A percentile compares a stretch with the other conserved stretches of the same genome.
Conservation (phyloP, 148 eudicot species). For the Bassia scoparia region DNA sequence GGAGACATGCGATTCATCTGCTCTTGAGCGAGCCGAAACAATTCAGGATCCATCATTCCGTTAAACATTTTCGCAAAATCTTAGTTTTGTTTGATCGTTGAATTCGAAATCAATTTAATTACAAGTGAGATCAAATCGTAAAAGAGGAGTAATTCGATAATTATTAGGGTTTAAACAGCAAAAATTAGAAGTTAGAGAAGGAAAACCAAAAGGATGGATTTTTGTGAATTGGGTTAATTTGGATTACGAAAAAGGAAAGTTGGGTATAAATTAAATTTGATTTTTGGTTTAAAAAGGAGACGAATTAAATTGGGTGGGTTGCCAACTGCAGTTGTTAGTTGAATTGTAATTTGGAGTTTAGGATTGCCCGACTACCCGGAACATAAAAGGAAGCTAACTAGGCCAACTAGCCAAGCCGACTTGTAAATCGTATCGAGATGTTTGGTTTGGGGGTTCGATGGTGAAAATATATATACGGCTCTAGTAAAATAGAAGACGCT, state of each 20-base stretch:
- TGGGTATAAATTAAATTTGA: neutral
- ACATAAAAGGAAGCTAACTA: too few species aligned
- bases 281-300: too few species aligned
- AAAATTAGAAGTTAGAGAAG: neutral
- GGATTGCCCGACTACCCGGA: too few species aligned
- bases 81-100: too few species aligned
- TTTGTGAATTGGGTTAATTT: neutral
- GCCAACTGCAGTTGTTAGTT: constrained; percentile 30
- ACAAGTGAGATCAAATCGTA: constrained; percentile 5
- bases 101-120: neutral
- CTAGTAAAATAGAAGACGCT: too few species aligned
- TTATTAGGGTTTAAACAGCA: constrained; percentile 16
- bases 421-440: too few species aligned
- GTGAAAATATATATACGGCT: too few species aligned
- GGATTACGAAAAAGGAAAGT: neutral
- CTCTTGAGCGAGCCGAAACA: constrained; percentile 80
- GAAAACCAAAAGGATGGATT: neutral
- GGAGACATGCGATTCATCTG: constrained; percentile 98
- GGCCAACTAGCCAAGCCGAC: too few species aligned
- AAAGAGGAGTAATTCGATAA: neutral
- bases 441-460: too few species aligned
- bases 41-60: constrained; percentile 91
- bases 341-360: neutral
- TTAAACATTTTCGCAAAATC: constrained; percentile 19
- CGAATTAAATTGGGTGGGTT: constrained; percentile 12